Evolutionary conservation across 192 early-diverging fungal genomes (phyloP), one percentile per base, ranked within the genome.

Genomic region (Spinellus fusiger): DNA sequence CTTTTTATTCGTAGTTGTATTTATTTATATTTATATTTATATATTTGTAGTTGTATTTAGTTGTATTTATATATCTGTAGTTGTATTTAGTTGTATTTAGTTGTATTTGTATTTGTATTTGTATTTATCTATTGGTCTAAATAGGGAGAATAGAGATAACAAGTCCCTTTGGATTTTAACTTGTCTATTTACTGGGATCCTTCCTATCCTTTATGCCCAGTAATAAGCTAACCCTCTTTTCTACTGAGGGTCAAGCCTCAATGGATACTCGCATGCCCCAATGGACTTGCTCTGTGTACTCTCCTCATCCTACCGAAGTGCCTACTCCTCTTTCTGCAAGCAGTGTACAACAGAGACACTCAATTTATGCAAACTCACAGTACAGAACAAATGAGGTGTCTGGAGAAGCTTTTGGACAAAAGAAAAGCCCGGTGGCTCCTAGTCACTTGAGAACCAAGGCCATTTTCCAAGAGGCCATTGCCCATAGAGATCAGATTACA

Each of bases 291-390:
- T 18, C n/a, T 23, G 31, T 61, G n/a, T 47, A 61, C n/a, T 61
- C 59, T 16, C 59, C 51, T 31, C 49, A 61, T 34, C 59, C 49
- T 16, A 51, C 51, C 18, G 59, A 61, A 18, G 29, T 49, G n/a
- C 20, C 51, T 5, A 51, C 77, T n/a, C 72, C 73, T 71, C 69
- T 82, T 22, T 80, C 82, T 62, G 75, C 77, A 49, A 74, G 83
- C 37, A 86, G 87, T 69, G 75, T 85, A 37, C 74, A 80, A 47
- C 76, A 83, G 20, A 86, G 87, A 54, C 74, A 87, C 49, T 74
- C 83, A 7, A 73, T 87, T 27, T 89, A 82, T 76, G 71, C 86
- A 50, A 84, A 84, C 54, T 81, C 83, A 18, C 84, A 89, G 66
- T 89, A 87, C 65, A 79, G 77, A 33, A 80, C 85, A 28, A 84